These are phyloP conservation scores for Juncus inflexus DNA, from an alignment of 176 grass and related monocot species.

Conservation along the genomic window DNA sequence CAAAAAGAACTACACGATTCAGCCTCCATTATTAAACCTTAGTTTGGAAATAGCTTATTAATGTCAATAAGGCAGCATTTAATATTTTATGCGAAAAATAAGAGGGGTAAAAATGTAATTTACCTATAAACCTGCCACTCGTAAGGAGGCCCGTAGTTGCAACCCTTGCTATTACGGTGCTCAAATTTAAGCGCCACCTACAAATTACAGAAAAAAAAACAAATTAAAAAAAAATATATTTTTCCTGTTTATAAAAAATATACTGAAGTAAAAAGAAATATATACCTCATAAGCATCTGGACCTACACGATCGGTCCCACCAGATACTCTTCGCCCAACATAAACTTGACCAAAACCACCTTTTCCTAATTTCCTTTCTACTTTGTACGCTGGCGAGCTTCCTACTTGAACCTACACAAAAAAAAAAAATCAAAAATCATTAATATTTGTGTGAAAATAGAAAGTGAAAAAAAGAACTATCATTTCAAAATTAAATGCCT, in stretches of 20 bases:
- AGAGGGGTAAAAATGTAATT: slow-evolving; percentile 27
- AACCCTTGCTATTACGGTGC: slow-evolving; percentile 95
- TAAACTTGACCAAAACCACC: slow-evolving; percentile 99
- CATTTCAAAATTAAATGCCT: too few relatives aligned
- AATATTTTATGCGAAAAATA: neutral
- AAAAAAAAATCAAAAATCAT: neutral
- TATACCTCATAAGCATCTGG: slow-evolving; percentile 74
- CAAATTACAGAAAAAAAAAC: neutral
- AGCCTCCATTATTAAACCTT: neutral
- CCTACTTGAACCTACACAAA: slow-evolving; percentile 82
- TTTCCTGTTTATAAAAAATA: slow-evolving; percentile 4
- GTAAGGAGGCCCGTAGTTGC: slow-evolving; percentile 95
- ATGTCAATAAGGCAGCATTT: neutral
- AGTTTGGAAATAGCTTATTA: neutral
- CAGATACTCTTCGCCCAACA: slow-evolving; percentile 78
- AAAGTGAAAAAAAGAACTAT: too few relatives aligned
- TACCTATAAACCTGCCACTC: slow-evolving; percentile 99
- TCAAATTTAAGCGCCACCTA: slow-evolving; percentile 99
- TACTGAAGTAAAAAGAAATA: neutral
- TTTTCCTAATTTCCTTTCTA: slow-evolving; percentile 90
- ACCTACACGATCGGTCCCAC: slow-evolving; percentile 65
- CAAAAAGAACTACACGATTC: neutral
- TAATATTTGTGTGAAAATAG: too few relatives aligned
- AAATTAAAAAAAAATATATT: slow-evolving; percentile 11
- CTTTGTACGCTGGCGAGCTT: slow-evolving; percentile 78